Evolutionary conservation across 371 early-diverging fungal genomes (phyloP), one percentile per base, ranked within the genome.

Genomic region (Mortierella sp.): DNA sequence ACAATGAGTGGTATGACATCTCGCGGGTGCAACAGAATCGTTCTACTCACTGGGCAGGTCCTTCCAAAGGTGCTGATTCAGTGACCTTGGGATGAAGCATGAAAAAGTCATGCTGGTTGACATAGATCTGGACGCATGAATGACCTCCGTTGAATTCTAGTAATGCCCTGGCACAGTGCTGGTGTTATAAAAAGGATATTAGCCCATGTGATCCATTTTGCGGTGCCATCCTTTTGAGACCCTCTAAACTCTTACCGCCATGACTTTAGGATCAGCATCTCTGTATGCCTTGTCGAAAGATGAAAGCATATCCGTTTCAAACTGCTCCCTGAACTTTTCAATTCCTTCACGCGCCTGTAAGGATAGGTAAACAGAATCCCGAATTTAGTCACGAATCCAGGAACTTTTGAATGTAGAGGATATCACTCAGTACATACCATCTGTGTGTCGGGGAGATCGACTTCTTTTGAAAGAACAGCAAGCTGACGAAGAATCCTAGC

Each of bases 21-120:
- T 25, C 14, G 40, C 41, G 17, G 37, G 29, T 22, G 5, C 9
- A 17, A 8, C 21, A 25, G 39, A 8, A 12, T 5, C 19, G 7
- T 19, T 27, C 14, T 13, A 31, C 74, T 10, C 67, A 74, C 74
- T 76, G 76, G 29, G 64, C 64, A 5, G 76, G 69, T 3, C 76
- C 60, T 37, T 76, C 76, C 39, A 76, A 7, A 13, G 68, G 62
- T 12, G 68, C 54, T 6, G 65, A 27, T 27, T 90, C 91, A 40
- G 81, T 84, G 57, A 92, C 80, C 47, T 92, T 91, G 71, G 91
- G 81, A 58, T 91, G 88, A 25, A 92, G 90, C 78, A 94, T 89
- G 67, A 98, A 97, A 65, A 98, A 96, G 58, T 94, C 94, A 67
- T 98, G 97, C 73, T 97, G 98, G 81, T 96, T 96, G 37, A 98